Evolutionary conservation across 139 green algal species (phyloP).

Genomic region (Dunaliella sp.): DNA sequence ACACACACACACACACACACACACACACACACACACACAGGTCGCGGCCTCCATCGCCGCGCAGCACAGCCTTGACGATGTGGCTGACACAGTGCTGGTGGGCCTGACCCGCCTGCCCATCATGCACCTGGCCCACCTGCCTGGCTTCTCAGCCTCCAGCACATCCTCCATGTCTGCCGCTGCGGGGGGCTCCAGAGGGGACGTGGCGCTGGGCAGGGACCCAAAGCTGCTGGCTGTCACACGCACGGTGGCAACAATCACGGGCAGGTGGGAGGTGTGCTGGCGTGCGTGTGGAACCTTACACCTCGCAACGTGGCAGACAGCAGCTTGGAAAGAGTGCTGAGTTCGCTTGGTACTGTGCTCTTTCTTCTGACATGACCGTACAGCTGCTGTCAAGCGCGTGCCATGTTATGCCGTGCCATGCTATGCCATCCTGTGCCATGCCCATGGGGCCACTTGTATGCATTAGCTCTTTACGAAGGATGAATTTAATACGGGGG

Average conservation of each 20-base stretch:
- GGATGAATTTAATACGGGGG: too few relatives aligned
- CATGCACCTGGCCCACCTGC: slow-evolving; percentile 10
- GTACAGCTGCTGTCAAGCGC: too few relatives aligned
- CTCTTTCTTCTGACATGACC: too few relatives aligned
- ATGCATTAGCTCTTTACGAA: too few relatives aligned
- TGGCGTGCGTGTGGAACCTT: neutral
- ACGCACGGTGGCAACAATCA: slow-evolving; percentile 73
- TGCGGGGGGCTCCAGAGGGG: slow-evolving; percentile 4
- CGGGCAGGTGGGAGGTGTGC: slow-evolving; percentile 55
- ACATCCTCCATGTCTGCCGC: neutral
- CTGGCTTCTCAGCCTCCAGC: neutral
- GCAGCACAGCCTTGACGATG: slow-evolving; percentile 60
- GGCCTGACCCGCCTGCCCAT: slow-evolving; percentile 1
- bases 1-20: neutral
- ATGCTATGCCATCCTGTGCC: too few relatives aligned
- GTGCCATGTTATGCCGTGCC: too few relatives aligned
- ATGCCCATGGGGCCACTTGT: too few relatives aligned
- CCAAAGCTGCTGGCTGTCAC: slow-evolving; percentile 67
- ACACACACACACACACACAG: neutral
- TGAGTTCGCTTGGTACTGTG: too few relatives aligned
- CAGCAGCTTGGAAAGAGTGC: too few relatives aligned
- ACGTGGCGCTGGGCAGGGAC: slow-evolving; percentile 71
- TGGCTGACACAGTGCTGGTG: slow-evolving; percentile 66
- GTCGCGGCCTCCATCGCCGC: slow-evolving; percentile 21
- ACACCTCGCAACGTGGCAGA: too few relatives aligned